These are phyloP conservation scores for Pancytospora epiphaga DNA, from an alignment of 371 early-diverging fungal genomes.

Conservation along the genomic window DNA sequence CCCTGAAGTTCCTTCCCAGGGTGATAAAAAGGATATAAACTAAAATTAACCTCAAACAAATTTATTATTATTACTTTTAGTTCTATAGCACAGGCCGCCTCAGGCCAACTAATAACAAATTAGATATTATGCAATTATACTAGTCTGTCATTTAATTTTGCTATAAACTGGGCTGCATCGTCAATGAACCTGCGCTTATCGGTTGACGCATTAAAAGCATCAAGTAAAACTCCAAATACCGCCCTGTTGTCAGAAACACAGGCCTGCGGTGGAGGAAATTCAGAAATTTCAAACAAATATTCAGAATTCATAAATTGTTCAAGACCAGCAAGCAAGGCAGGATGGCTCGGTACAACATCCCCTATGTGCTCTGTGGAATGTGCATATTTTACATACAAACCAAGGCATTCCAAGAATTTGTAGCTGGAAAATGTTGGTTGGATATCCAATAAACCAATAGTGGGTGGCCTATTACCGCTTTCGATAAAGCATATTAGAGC, in stretches of 20 bases:
- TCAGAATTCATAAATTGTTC: constrained; percentile 10
- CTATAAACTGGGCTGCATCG: no score
- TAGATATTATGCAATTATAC: no score
- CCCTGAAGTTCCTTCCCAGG: no score
- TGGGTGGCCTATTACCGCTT: constrained; percentile 10
- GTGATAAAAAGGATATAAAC: no score
- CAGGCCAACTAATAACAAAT: no score
- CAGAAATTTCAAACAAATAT: background rate
- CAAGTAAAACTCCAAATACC: constrained; percentile 19
- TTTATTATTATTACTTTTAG: no score
- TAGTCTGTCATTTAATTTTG: no score
- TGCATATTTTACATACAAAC: constrained; percentile 36
- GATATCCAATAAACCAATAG: background rate
- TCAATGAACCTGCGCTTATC: constrained; percentile 37
- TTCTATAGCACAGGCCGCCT: no score
- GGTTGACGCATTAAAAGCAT: constrained; percentile 4
- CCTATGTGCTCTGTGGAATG: constrained; percentile 4
- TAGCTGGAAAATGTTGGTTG: constrained; percentile 16
- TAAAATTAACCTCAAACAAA: no score
- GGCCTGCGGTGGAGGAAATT: background rate
- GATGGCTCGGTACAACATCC: constrained; percentile 27
- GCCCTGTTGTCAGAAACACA: constrained; percentile 26
- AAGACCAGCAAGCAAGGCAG: constrained; percentile 14
- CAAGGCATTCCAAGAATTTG: constrained; percentile 26
- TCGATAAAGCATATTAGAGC: constrained; percentile 27